A percentile compares a stretch with the other conserved stretches of the same genome.
phyloP scores from a whole-genome alignment of 2,329 filamentous ascomycete species.

The Plectosphaerella plurivora region DNA sequence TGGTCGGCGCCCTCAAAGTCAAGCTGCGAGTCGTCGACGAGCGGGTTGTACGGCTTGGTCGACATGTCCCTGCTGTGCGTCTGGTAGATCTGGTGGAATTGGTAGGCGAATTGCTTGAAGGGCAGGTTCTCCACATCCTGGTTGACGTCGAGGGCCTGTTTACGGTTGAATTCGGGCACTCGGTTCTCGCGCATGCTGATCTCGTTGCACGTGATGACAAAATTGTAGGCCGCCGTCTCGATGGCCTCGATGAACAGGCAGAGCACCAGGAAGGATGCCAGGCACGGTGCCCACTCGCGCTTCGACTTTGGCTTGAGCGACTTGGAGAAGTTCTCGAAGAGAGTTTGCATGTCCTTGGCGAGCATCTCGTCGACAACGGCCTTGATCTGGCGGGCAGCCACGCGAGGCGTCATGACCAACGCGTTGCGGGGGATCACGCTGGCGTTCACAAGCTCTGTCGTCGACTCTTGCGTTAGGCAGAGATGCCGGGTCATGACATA shows the following conservation, averaged over 20 bases:
- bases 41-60: constrained; percentile 49
- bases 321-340: constrained; percentile 49
- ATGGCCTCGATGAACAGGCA: constrained; percentile 57
- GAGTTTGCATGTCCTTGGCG: constrained; percentile 41
- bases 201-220: constrained; percentile 47
- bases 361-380: constrained; percentile 52
- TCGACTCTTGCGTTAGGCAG: constrained; percentile 33
- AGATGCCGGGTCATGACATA: constrained; percentile 53
- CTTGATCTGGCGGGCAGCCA: constrained; percentile 54
- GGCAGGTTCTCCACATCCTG: constrained; percentile 53
- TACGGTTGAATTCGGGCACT: constrained; percentile 31
- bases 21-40: constrained; percentile 39
- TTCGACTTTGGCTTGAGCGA: constrained; percentile 50
- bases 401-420: constrained; percentile 43
- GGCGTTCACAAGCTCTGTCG: constrained; percentile 27
- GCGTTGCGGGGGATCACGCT: constrained; percentile 38
- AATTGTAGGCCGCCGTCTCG: constrained; percentile 48
- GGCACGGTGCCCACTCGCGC: constrained; percentile 51
- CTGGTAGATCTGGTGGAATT: constrained; percentile 57
- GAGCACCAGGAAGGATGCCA: constrained; percentile 51
- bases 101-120: constrained; percentile 56
- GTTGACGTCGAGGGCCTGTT: constrained; percentile 41
- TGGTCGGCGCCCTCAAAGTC: constrained; percentile 41
- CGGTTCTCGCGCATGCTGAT: constrained; percentile 34
- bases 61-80: constrained; percentile 47